Percentiles rank a stretch among this genome's conserved stretches.
Conservation (phyloP, 495 filamentous ascomycete genomes). For the Aspergillus biplanus region DNA sequence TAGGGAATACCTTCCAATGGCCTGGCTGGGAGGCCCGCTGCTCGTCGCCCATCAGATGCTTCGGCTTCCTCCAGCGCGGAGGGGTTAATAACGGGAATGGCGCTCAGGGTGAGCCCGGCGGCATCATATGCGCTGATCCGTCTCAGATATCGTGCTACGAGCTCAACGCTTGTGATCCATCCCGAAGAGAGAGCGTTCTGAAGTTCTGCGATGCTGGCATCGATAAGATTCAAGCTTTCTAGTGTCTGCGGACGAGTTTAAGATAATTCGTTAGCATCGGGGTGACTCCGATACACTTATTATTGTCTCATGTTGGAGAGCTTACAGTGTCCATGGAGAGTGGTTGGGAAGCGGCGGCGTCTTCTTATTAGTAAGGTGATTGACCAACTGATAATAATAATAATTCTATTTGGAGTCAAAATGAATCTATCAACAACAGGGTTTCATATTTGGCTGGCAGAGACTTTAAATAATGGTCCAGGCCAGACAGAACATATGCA, state of each 20-base stretch:
- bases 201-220: conserved; percentile 25
- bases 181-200: conserved; percentile 16
- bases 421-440: not conserved
- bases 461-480: not conserved
- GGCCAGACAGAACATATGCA: not conserved
- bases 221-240: conserved; percentile 15
- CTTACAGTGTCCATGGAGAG: conserved; percentile 10
- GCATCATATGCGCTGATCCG: conserved; percentile 45
- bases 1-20: conserved; percentile 74
- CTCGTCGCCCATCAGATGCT: conserved; percentile 36
- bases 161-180: conserved; percentile 46
- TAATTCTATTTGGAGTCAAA: not conserved
- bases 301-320: not conserved
- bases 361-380: not conserved
- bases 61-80: conserved; percentile 36
- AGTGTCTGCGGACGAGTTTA: not conserved
- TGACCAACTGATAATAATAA: not conserved
- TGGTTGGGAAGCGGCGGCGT: not conserved
- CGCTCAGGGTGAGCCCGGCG: conserved; percentile 35
- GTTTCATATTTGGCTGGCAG: conserved; percentile 1
- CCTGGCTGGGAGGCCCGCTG: conserved; percentile 35
- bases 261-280: conserved; percentile 5
- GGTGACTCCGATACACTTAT: not conserved
- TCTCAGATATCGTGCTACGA: conserved; percentile 53
- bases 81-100: conserved; percentile 38